Base-by-base conservation (phyloP, 192 early-diverging fungal species). In the Lobosporangium transversale region DNA sequence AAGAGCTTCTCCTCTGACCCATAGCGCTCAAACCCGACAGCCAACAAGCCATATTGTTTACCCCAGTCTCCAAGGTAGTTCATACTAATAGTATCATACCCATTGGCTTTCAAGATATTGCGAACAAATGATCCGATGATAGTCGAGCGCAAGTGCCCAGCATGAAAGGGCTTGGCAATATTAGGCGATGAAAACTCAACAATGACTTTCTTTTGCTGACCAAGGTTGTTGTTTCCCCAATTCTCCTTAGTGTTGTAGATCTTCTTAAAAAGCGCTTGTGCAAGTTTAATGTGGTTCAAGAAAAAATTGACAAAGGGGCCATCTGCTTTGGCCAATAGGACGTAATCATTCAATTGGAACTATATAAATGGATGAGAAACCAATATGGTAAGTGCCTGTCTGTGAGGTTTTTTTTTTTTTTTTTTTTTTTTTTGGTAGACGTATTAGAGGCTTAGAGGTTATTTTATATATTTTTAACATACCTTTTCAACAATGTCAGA, bases 11-110 rank as follows among this genome's bases (percentile, higher is more conserved):
- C 88, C 62, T 97, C 95, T 42, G 80, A 83, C 32, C 96, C 96
- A 70, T 91, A 89, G 55, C 88, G 88, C 57, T 83, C 84, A 78
- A 89, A 97, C 59, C 95, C 97, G 53, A 98, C 81, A 47, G 96
- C 96, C 71, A 98, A 86, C 61, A 97, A 82, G 66, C 95, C 98
- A 75, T 95, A 99, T 84, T 98, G 97, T 81, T 97, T 99, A 61
- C 98, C 98, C 98, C 98, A 99, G 80, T 99, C 97, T 58, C 98
- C 98, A 32, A 99, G 84, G 80, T 99, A 97, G 87, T 99, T 99
- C 85, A 98, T 93, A 40, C 88, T 83, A 49, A 96, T 83, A n/a
- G 90, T 90, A n/a, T 94, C 89, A 84, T 91, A 95, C 11, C 97
- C 98, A 60, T 93, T 90, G 33, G 92, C 94, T 49, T 88, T 79